These are phyloP conservation scores for Kockiozyma suomiensis DNA, from an alignment of 805 yeast genomes.

Conservation along the genomic window DNA sequence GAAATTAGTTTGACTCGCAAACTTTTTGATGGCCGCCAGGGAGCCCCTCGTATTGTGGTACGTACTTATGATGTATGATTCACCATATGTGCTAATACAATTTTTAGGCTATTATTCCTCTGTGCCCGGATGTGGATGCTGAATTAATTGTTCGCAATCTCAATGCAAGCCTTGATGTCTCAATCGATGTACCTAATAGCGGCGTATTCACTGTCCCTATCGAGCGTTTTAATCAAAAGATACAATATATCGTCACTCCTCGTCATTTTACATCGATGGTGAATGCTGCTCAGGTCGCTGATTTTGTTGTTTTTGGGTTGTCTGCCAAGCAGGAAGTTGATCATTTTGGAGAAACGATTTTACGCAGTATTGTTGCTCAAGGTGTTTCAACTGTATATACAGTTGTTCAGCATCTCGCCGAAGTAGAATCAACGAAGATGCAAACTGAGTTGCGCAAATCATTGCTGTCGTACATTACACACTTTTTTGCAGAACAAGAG, in stretches of 20 bases:
- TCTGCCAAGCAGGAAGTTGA: constrained; percentile 87
- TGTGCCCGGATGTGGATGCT: constrained; percentile 67
- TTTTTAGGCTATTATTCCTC: constrained; percentile 62
- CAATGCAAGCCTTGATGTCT: constrained; percentile 35
- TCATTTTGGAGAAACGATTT: constrained; percentile 81
- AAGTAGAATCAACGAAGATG: constrained; percentile 69
- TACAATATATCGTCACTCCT: constrained; percentile 73
- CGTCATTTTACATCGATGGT: constrained; percentile 70
- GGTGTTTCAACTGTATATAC: constrained; percentile 85
- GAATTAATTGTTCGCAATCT: constrained; percentile 37
- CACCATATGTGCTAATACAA: neutral
- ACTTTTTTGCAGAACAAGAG: constrained; percentile 80
- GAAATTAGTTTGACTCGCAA: constrained; percentile 62
- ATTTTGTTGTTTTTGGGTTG: constrained; percentile 84
- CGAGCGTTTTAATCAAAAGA: constrained; percentile 69
- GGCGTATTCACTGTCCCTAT: constrained; percentile 40
- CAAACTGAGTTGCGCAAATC: constrained; percentile 72
- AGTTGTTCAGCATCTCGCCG: constrained; percentile 71
- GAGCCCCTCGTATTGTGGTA: constrained; percentile 77
- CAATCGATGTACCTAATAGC: constrained; percentile 19
- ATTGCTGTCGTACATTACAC: constrained; percentile 64
- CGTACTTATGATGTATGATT: neutral
- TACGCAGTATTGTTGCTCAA: constrained; percentile 86
- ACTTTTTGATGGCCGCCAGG: constrained; percentile 76
- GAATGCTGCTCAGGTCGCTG: constrained; percentile 88